These are phyloP conservation scores for Caloboletus firmus DNA, from an alignment of 1,284 basidiomycete genomes.

Conservation along the genomic window DNA sequence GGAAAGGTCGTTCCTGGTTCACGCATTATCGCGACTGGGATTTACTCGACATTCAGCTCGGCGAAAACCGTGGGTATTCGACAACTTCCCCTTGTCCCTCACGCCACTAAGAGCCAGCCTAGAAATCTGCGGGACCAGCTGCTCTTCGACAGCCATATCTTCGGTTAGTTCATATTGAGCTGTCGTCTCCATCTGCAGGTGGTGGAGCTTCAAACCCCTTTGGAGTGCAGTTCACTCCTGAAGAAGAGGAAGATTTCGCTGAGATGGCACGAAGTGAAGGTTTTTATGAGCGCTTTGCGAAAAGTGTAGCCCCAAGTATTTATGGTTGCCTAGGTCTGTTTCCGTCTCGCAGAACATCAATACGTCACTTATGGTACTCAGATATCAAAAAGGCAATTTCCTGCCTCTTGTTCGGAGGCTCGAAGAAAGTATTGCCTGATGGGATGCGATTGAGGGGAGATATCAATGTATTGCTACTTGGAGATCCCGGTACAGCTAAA, in stretches of 20 bases:
- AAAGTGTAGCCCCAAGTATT: constrained; percentile 96
- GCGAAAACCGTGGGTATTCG: constrained; percentile 67
- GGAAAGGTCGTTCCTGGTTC: constrained; percentile 94
- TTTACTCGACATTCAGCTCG: constrained; percentile 94
- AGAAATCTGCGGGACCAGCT: constrained; percentile 77
- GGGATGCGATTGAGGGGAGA: constrained; percentile 97
- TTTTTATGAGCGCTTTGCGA: constrained; percentile 93
- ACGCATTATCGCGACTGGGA: constrained; percentile 91
- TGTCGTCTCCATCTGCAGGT: constrained; percentile 74
- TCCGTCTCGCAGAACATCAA: not conserved
- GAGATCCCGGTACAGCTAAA: constrained; percentile 98
- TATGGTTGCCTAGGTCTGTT: constrained; percentile 85
- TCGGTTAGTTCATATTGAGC: constrained; percentile 88
- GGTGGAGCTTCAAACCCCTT: constrained; percentile 72
- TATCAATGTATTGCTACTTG: constrained; percentile 95
- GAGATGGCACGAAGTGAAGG: constrained; percentile 87
- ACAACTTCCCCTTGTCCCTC: not conserved
- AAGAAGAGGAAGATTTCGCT: constrained; percentile 96
- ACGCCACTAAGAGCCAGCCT: constrained; percentile 8
- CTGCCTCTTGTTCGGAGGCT: constrained; percentile 94
- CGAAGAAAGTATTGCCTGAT: constrained; percentile 97
- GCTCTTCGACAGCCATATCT: constrained; percentile 95
- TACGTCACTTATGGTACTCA: constrained; percentile 32
- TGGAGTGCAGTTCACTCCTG: constrained; percentile 85
- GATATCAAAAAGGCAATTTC: constrained; percentile 99